Conservation (phyloP, 1,284 basidiomycete species). For the Cryptococcus hybrid region DNA sequence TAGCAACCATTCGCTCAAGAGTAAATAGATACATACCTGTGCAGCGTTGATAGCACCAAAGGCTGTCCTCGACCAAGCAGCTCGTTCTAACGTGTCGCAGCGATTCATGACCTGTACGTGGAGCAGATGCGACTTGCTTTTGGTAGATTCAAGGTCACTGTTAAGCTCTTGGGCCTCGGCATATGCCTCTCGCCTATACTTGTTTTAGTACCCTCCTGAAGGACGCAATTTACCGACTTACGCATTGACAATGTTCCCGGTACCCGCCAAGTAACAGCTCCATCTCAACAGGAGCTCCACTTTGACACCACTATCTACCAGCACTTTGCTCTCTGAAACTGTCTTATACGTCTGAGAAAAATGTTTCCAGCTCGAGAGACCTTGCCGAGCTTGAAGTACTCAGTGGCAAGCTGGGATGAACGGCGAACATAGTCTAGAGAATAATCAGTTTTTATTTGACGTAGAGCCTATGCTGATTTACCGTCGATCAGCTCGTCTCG, state of each 20-base stretch:
- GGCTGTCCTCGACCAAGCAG: constrained; percentile 66
- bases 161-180: constrained; percentile 48
- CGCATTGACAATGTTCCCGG: constrained; percentile 65
- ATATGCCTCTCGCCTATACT: constrained; percentile 13
- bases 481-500: constrained; percentile 49
- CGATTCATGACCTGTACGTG: constrained; percentile 58
- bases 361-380: constrained; percentile 62
- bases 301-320: constrained; percentile 37
- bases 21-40: constrained; percentile 54
- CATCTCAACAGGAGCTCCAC: constrained; percentile 63
- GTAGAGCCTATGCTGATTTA: constrained; percentile 10
- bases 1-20: neutral
- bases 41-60: constrained; percentile 67
- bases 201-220: neutral
- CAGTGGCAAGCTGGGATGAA: constrained; percentile 69
- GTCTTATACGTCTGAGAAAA: constrained; percentile 58
- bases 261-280: constrained; percentile 63
- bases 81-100: constrained; percentile 61
- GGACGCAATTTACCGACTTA: constrained; percentile 37
- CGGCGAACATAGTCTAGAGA: constrained; percentile 61
- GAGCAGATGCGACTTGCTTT: constrained; percentile 30
- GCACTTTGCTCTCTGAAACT: constrained; percentile 19
- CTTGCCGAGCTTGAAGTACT: constrained; percentile 75
- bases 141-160: constrained; percentile 37
- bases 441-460: neutral